phyloP scores from a whole-genome alignment of 805 yeast species.

The Nakazawaea anatomiae region DNA sequence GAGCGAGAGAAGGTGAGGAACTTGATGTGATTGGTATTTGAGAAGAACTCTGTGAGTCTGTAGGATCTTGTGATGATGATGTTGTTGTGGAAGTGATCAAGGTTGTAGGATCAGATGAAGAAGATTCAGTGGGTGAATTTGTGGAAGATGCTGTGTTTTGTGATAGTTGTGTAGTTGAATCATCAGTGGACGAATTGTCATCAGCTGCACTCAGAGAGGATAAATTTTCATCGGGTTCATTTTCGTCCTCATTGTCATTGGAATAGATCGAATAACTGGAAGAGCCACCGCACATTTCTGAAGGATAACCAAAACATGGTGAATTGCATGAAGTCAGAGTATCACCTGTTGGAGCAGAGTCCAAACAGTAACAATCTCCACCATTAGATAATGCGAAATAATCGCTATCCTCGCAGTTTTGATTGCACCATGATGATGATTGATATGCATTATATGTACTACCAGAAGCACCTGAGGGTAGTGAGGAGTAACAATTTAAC shows the following conservation, averaged over 20 bases:
- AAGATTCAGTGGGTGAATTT: constrained; percentile 15
- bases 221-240: not conserved
- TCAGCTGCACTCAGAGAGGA: not conserved
- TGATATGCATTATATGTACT: constrained; percentile 45
- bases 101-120: constrained; percentile 13
- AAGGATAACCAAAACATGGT: constrained; percentile 55
- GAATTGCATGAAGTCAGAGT: constrained; percentile 32
- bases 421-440: constrained; percentile 50
- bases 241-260: constrained; percentile 18
- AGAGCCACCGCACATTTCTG: constrained; percentile 54
- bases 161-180: not conserved
- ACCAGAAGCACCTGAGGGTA: constrained; percentile 28
- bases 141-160: no score
- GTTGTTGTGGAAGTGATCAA: constrained; percentile 14
- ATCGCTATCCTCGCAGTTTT: constrained; percentile 39
- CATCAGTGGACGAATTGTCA: not conserved
- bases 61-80: constrained; percentile 5
- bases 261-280: constrained; percentile 42
- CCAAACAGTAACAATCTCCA: constrained; percentile 62
- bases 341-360: constrained; percentile 27
- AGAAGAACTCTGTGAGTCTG: not conserved
- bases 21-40: constrained; percentile 13
- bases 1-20: not conserved
- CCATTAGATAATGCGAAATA: constrained; percentile 51
- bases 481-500: constrained; percentile 31